Evolutionary conservation across 768 basidiomycete genomes (phyloP).

Genomic region (Xerocomus brunneocitrinus): DNA sequence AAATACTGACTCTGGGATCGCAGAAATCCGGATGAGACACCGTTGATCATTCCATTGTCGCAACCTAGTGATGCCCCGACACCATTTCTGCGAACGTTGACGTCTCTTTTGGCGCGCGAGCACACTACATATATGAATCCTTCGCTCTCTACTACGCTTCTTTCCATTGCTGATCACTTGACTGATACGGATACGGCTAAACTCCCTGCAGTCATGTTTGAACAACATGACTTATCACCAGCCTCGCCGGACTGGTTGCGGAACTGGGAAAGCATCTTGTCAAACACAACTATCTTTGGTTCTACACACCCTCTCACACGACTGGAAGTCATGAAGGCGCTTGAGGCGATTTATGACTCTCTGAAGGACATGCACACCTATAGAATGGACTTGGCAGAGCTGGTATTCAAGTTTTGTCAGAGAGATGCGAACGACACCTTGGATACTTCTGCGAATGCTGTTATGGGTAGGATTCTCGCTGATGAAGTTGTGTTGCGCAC

Average conservation of each 20-base stretch:
- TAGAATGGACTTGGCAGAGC: slow-evolving; percentile 47
- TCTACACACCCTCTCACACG: slow-evolving; percentile 48
- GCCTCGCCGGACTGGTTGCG: slow-evolving; percentile 67
- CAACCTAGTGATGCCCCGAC: slow-evolving; percentile 55
- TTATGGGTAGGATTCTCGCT: slow-evolving; percentile 57
- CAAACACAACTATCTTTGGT: slow-evolving; percentile 43
- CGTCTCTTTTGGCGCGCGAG: slow-evolving; percentile 60
- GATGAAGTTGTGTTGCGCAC: slow-evolving; percentile 62
- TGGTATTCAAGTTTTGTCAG: slow-evolving; percentile 52
- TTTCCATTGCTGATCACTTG: slow-evolving; percentile 65
- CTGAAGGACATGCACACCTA: slow-evolving; percentile 68
- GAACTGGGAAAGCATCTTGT: slow-evolving; percentile 59
- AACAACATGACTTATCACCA: slow-evolving; percentile 65
- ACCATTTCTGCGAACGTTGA: slow-evolving; percentile 56
- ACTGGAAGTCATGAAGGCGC: slow-evolving; percentile 49
- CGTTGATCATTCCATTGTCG: slow-evolving; percentile 47
- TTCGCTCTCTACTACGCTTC: slow-evolving; percentile 56
- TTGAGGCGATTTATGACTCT: slow-evolving; percentile 57
- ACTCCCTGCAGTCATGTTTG: slow-evolving; percentile 57
- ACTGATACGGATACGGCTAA: slow-evolving; percentile 63
- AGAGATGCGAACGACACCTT: slow-evolving; percentile 25
- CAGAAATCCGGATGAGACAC: slow-evolving; percentile 44
- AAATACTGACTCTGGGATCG: slow-evolving; percentile 11
- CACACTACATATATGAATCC: slow-evolving; percentile 55
- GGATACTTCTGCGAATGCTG: slow-evolving; percentile 28